Evolutionary conservation across 1,284 basidiomycete species (phyloP), one percentile per base, ranked within the genome.

Genomic region (Pseudozyma hubeiensis): DNA sequence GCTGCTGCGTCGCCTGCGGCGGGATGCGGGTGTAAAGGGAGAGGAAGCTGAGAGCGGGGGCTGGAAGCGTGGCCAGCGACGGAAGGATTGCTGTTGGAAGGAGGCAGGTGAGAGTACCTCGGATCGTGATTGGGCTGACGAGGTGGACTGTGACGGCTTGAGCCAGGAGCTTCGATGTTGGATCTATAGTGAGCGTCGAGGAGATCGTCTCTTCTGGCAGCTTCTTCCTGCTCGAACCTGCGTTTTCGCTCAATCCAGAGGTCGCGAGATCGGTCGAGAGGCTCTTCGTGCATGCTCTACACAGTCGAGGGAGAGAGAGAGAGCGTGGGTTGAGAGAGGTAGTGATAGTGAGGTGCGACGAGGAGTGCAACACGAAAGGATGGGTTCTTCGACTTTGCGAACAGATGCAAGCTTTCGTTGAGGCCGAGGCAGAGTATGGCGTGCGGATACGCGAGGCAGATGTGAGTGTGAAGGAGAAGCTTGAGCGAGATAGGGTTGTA

Each of bases 191-290:
- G 63, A 41, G 49, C 39, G 53, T 73, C 70, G 53, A 66, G 55
- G 34, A 68, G n/a, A 6, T 68, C 70, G 53, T 68, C 70, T 6
- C 70, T 53, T 7, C 65, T 57, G 29, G 53, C 53, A 3, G 66
- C 66, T 50, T 74, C 65, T 33, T 74, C 65, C 19, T 69, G 65
- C 45, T 74, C 71, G 48, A 49, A 54, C 57, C 71, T 61, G 58
- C 66, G 61, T 63, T 74, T 74, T 68, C 71, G 58, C 58, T 74
- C 71, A 29, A 69, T 69, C 71, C 71, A 74, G 59, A 60, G 71
- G 63, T 74, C 71, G 50, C 71, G 65, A 40, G 65, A 68, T 14
- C 71, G 71, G 52, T 74, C 71, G 71, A 74, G 60, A 13, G 66
- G 71, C 62, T 74, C 71, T 54, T 74, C 65, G 59, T 74, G 71